Percentiles rank a stretch among this genome's conserved stretches.
phyloP scores from a whole-genome alignment of 805 yeast genomes.

The Yarrowia osloensis region DNA sequence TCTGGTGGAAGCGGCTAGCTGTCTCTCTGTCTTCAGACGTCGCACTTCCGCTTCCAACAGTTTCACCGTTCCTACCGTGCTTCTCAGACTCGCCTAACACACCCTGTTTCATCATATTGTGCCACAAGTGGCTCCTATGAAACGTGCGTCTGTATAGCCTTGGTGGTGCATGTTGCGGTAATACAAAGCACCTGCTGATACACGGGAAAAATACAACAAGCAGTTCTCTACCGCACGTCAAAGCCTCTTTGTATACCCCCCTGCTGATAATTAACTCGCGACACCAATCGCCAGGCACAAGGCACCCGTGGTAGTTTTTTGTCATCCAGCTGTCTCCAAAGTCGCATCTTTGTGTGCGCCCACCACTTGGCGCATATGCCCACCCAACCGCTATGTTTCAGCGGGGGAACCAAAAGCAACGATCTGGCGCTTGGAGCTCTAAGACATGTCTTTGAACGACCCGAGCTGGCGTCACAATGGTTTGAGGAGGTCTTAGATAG shows the following conservation, averaged over 20 bases:
- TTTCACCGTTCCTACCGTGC: background rate
- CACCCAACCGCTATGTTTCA: background rate
- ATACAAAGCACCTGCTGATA: background rate
- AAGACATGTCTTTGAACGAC: conserved; percentile 11
- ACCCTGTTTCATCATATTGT: background rate
- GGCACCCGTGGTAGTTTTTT: background rate
- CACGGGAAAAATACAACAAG: too few relatives aligned
- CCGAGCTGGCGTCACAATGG: background rate
- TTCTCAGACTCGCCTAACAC: background rate
- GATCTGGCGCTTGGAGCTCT: background rate
- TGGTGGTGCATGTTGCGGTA: too few relatives aligned
- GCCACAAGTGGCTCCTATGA: background rate
- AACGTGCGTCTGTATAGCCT: too few relatives aligned
- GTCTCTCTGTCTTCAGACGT: too few relatives aligned
- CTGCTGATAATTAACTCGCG: too few relatives aligned
- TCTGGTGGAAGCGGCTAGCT: background rate
- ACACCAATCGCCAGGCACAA: conserved; percentile 10
- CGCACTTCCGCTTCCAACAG: background rate
- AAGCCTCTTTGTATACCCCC: background rate
- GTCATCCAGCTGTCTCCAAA: too few relatives aligned
- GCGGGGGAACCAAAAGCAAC: background rate
- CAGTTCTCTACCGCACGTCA: too few relatives aligned
- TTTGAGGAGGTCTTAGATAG: too few relatives aligned
- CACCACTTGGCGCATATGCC: background rate
- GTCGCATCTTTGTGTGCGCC: background rate